Percentiles rank a stretch among this genome's conserved stretches.
phyloP scores from a whole-genome alignment of 495 filamentous ascomycete species.

The Haplographium delicatum region DNA sequence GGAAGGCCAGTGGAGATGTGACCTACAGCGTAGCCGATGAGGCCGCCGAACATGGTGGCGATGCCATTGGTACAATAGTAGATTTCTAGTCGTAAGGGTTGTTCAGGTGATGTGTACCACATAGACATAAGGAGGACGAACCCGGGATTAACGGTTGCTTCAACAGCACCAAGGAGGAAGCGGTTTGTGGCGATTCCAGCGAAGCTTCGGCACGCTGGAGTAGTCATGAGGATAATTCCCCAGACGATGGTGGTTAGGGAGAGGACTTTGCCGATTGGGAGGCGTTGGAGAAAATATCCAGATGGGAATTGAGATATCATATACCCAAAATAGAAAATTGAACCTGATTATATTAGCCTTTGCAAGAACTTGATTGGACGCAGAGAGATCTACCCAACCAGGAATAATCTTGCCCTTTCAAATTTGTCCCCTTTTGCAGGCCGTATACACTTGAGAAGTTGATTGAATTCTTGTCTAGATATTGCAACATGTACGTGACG shows the following conservation, averaged over 20 bases:
- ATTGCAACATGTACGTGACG: slow-evolving; percentile 51
- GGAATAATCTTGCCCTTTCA: slow-evolving; percentile 52
- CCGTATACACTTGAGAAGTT: slow-evolving; percentile 57
- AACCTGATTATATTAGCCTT: slow-evolving; percentile 4
- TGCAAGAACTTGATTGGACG: background rate
- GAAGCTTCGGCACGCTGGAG: slow-evolving; percentile 29
- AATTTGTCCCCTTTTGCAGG: slow-evolving; percentile 42
- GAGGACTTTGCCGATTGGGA: slow-evolving; percentile 44
- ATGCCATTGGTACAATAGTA: slow-evolving; percentile 39
- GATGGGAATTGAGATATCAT: slow-evolving; percentile 44
- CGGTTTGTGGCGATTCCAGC: slow-evolving; percentile 36
- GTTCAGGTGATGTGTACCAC: slow-evolving; percentile 60
- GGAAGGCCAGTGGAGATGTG: slow-evolving; percentile 42
- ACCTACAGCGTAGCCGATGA: slow-evolving; percentile 52
- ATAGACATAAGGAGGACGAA: slow-evolving; percentile 53
- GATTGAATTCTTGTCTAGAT: slow-evolving; percentile 56
- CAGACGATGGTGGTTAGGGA: slow-evolving; percentile 19
- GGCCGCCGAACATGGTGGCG: slow-evolving; percentile 44
- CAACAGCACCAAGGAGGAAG: slow-evolving; percentile 36
- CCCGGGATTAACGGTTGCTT: slow-evolving; percentile 53
- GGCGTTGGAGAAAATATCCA: slow-evolving; percentile 41
- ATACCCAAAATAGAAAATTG: slow-evolving; percentile 32
- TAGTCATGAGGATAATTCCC: slow-evolving; percentile 20
- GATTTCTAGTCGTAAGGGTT: slow-evolving; percentile 42
- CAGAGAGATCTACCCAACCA: slow-evolving; percentile 33